Evolutionary conservation across 306 rosid genomes (phyloP).

Genomic region (Lathyrus tuberosus): DNA sequence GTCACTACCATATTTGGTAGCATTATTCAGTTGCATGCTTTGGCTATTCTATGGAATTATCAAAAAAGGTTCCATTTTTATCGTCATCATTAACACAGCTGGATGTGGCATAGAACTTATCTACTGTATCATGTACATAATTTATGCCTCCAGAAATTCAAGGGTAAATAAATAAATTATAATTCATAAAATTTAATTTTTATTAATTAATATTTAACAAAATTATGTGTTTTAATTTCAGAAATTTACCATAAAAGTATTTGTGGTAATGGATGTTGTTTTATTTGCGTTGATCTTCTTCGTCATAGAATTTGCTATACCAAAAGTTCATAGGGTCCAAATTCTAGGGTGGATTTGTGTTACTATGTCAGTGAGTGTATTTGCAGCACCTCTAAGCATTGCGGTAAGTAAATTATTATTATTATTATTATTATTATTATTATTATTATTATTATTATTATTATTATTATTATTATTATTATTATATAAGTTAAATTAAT

Average conservation of each 20-base stretch:
- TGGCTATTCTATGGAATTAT: slow-evolving; percentile 71
- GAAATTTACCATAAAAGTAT: slow-evolving; percentile 42
- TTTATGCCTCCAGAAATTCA: slow-evolving; percentile 50
- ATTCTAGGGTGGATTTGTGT: slow-evolving; percentile 79
- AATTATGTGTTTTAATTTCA: background rate
- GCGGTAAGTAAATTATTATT: slow-evolving; percentile 49
- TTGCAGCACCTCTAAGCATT: slow-evolving; percentile 75
- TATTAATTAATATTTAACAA: too few relatives aligned
- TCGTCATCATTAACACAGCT: slow-evolving; percentile 68
- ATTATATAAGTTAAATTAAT: background rate
- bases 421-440: too few relatives aligned
- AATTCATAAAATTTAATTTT: background rate
- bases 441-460: too few relatives aligned
- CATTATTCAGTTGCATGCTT: slow-evolving; percentile 68
- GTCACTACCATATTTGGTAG: slow-evolving; percentile 73
- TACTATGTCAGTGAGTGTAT: slow-evolving; percentile 55
- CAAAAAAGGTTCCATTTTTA: slow-evolving; percentile 47
- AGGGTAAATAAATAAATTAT: slow-evolving; percentile 48
- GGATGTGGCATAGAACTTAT: slow-evolving; percentile 62
- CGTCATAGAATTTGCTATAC: slow-evolving; percentile 39
- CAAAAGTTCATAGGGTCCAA: slow-evolving; percentile 17
- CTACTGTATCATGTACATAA: slow-evolving; percentile 56
- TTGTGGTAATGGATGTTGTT: slow-evolving; percentile 55
- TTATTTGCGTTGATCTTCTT: slow-evolving; percentile 47
- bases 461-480: too few relatives aligned